Evolutionary conservation across 1,284 basidiomycete species (phyloP).

Genomic region (Xanthoconium separans): DNA sequence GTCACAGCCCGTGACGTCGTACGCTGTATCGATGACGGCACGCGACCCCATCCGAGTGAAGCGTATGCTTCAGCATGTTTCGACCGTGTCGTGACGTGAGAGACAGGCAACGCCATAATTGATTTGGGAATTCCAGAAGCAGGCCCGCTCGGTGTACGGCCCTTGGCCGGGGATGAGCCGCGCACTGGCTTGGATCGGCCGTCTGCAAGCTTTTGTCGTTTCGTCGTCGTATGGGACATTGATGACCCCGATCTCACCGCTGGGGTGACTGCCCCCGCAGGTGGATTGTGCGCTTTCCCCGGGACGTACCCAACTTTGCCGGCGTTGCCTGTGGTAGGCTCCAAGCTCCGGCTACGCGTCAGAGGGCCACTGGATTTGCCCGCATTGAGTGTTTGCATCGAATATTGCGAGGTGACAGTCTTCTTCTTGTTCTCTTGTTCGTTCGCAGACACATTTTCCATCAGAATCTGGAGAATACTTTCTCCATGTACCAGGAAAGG

Average conservation of each 20-base stretch:
- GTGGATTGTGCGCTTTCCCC: constrained; percentile 24
- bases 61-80: constrained; percentile 27
- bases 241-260: constrained; percentile 53
- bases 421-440: constrained; percentile 78
- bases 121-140: constrained; percentile 19
- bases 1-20: constrained; percentile 24
- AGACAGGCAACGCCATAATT: not conserved
- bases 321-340: constrained; percentile 18
- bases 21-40: constrained; percentile 27
- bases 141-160: constrained; percentile 27
- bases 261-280: constrained; percentile 50
- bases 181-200: constrained; percentile 23
- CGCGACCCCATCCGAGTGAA: constrained; percentile 31
- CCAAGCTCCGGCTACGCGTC: constrained; percentile 30
- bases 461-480: constrained; percentile 78
- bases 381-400: constrained; percentile 39
- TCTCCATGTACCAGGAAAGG: constrained; percentile 87
- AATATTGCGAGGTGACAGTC: constrained; percentile 29
- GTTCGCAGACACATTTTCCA: constrained; percentile 61
- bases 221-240: constrained; percentile 48
- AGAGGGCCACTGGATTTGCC: constrained; percentile 46
- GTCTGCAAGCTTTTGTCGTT: constrained; percentile 55
- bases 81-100: constrained; percentile 24
- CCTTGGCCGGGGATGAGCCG: constrained; percentile 26
- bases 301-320: constrained; percentile 27